Base-by-base conservation (phyloP, 1,139 yeast species). In the Lodderomyces metapsilosis region DNA sequence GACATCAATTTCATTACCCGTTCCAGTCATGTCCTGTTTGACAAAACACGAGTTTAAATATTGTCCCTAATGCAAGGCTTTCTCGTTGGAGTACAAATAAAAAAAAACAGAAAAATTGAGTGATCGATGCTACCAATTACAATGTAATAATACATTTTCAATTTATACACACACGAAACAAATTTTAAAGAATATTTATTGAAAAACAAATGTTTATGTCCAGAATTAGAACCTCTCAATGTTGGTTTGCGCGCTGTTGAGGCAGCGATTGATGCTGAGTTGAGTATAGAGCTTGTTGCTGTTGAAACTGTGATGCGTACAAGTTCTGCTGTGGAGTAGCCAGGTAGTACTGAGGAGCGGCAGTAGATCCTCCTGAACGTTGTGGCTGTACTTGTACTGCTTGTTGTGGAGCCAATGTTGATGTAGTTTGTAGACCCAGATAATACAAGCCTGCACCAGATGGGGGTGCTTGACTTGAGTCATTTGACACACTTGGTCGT, bases 391-490 rank as follows among this genome's bases (percentile, higher is more conserved):
- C 16, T 12, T 30, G 40, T 13, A 20, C 25, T 13, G 24, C 15
- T 25, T 35, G 37, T 23, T 35, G 37, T 16, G 30, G 34, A 10
- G 18, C 11, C 12, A 34, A 6, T 12, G 22, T 22, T 10, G 36
- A 40, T 3, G 38, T 33, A 16, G 42, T 32, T 36, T 40, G 43
- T 16, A 24, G 38, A 7, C 43, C 41, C 34, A 40, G 47, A 34
- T 40, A 41, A 23, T 44, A 44, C 41, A 44, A 36, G 20, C 28
- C 28, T 5, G 37, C 8, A 22, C 24, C 32, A 20, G 43, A 17
- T 5, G 23, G 3, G 4, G 43, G 36, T 12, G 16, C 11, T 35
- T 32, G 32, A 7, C 40, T 18, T 36, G 44, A 2, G 40, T 16
- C 22, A 30, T 5, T 31, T 31, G 40, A 24, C 5, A 48, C 36